These are phyloP conservation scores for Maudiozyma saulgeensis DNA, from an alignment of 805 yeast genomes.

Conservation along the genomic window DNA sequence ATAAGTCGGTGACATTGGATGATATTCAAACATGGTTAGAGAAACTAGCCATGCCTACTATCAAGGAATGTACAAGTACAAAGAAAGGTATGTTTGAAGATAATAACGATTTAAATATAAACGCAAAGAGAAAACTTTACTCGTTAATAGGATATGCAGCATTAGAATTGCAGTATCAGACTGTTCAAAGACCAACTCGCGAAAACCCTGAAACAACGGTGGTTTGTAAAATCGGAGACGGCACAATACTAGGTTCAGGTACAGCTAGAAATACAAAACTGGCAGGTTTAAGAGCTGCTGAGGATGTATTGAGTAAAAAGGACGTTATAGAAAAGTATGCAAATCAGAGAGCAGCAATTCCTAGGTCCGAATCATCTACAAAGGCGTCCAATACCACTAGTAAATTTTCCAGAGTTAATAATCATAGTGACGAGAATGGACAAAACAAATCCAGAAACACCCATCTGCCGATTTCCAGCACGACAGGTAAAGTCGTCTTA, in stretches of 20 bases:
- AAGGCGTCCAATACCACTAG: slow-evolving; percentile 3
- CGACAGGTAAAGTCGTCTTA: neutral
- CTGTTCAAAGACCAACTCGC: slow-evolving; percentile 30
- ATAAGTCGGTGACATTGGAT: slow-evolving; percentile 32
- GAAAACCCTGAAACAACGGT: slow-evolving; percentile 43
- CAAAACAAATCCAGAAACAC: neutral
- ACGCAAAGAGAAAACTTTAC: slow-evolving; percentile 73
- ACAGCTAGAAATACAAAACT: slow-evolving; percentile 57
- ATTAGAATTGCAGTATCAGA: slow-evolving; percentile 49
- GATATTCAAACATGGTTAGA: slow-evolving; percentile 50
- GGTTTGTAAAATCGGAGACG: slow-evolving; percentile 55
- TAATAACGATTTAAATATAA: slow-evolving; percentile 37
- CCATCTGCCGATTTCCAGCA: neutral
- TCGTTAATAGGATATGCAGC: slow-evolving; percentile 71
- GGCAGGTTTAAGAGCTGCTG: slow-evolving; percentile 83
- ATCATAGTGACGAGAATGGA: neutral
- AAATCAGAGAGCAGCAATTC: slow-evolving; percentile 43
- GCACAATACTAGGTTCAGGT: slow-evolving; percentile 60
- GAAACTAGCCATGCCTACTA: slow-evolving; percentile 40
- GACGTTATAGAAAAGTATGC: slow-evolving; percentile 55
- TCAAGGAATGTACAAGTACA: slow-evolving; percentile 16
- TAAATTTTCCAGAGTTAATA: neutral
- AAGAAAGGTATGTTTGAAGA: slow-evolving; percentile 23
- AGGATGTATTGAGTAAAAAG: slow-evolving; percentile 57
- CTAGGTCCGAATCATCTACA: slow-evolving; percentile 31